These are phyloP conservation scores for Monosporascus sp. DNA, from an alignment of 2,329 filamentous ascomycete genomes.

Conservation along the genomic window DNA sequence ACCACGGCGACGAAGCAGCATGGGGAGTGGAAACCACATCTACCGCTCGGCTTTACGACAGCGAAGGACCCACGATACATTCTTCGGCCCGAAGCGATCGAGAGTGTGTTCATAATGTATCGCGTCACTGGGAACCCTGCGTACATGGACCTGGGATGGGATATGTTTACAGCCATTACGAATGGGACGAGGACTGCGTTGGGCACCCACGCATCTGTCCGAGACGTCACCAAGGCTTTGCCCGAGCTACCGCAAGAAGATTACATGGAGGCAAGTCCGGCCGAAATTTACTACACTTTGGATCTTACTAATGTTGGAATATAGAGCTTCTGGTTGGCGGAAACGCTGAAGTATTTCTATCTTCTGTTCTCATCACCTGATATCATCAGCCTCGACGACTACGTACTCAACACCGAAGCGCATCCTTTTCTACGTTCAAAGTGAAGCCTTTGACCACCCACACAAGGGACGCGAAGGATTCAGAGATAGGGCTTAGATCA, in stretches of 20 bases:
- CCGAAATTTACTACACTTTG: background rate
- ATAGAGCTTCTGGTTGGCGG: background rate
- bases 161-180: constrained; percentile 24
- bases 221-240: constrained; percentile 37
- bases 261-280: constrained; percentile 26
- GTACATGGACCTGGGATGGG: constrained; percentile 26
- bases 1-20: constrained; percentile 16
- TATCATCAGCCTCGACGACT: background rate
- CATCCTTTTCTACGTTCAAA: background rate
- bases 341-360: background rate
- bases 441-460: background rate
- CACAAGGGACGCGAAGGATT: too few relatives aligned
- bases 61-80: constrained; percentile 32
- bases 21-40: constrained; percentile 21
- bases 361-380: background rate
- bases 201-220: constrained; percentile 23
- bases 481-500: too few relatives aligned
- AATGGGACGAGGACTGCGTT: constrained; percentile 20
- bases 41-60: constrained; percentile 53
- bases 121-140: constrained; percentile 22
- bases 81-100: constrained; percentile 29
- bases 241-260: constrained; percentile 43
- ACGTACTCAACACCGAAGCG: background rate
- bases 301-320: background rate
- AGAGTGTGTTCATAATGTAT: constrained; percentile 28